Percentiles rank a stretch among this genome's conserved stretches.
Evolutionary conservation across 2,329 filamentous ascomycete species (phyloP).

Genomic region (Neospermospora avenae): DNA sequence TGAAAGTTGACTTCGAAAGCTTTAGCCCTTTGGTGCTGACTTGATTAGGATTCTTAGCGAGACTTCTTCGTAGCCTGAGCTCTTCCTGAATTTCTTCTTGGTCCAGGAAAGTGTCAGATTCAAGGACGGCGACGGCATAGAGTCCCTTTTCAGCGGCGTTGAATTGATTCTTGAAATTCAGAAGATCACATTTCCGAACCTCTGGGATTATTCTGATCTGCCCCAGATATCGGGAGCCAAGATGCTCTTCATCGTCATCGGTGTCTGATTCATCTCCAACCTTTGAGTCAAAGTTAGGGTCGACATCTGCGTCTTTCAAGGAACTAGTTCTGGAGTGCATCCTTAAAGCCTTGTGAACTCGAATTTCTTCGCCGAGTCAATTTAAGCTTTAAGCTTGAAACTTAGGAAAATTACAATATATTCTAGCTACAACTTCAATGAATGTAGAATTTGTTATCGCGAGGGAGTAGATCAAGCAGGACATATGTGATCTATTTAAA

Average conservation of each 20-base stretch:
- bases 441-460: too few species aligned
- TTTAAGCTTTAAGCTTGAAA: too few species aligned
- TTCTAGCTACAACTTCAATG: too few species aligned
- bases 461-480: too few species aligned
- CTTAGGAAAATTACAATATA: too few species aligned
- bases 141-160: conserved; percentile 13
- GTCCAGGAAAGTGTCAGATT: conserved; percentile 4
- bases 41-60: not conserved
- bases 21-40: not conserved
- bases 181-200: conserved; percentile 13
- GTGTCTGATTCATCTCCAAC: too few species aligned
- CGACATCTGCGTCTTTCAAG: too few species aligned
- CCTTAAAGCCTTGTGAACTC: too few species aligned
- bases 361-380: too few species aligned
- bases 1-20: not conserved
- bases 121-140: conserved; percentile 27
- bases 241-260: not conserved
- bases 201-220: not conserved
- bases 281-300: too few species aligned
- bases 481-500: too few species aligned
- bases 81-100: conserved; percentile 10
- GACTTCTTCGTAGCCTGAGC: not conserved
- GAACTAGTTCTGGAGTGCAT: too few species aligned
- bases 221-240: not conserved
- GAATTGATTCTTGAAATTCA: conserved; percentile 29